Conservation (phyloP, 257 asterid genomes). For the Rhazya stricta region DNA sequence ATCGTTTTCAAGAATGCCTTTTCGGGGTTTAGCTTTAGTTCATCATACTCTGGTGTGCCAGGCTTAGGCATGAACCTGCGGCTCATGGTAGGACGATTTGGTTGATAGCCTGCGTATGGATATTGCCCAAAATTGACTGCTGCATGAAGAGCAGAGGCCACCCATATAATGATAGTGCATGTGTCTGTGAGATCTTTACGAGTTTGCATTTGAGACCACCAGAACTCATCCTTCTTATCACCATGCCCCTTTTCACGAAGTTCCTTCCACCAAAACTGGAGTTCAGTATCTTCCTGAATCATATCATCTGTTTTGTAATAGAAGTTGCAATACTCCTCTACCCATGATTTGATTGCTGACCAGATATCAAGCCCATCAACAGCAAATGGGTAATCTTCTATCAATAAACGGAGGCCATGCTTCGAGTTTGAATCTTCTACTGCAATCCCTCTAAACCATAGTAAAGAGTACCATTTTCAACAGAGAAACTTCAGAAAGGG, state of each 20-base stretch:
- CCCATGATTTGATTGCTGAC: conserved; percentile 77
- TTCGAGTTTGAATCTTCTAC: conserved; percentile 48
- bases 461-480: not conserved
- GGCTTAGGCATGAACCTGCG: conserved; percentile 61
- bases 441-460: conserved; percentile 52
- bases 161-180: conserved; percentile 69
- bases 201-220: conserved; percentile 81
- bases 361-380: conserved; percentile 84
- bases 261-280: conserved; percentile 84
- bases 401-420: conserved; percentile 55
- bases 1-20: conserved; percentile 58
- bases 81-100: conserved; percentile 61
- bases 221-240: conserved; percentile 57
- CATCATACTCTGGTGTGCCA: conserved; percentile 54
- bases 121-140: conserved; percentile 66
- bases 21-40: conserved; percentile 53
- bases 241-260: conserved; percentile 59
- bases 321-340: conserved; percentile 48
- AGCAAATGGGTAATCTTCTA: conserved; percentile 72
- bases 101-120: conserved; percentile 62
- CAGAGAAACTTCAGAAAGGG: not conserved
- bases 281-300: conserved; percentile 47
- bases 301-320: conserved; percentile 47
- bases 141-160: conserved; percentile 79
- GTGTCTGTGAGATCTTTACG: conserved; percentile 44